phyloP scores from a whole-genome alignment of 1,139 yeast species.

The Scheffersomyces cryptocercus region DNA sequence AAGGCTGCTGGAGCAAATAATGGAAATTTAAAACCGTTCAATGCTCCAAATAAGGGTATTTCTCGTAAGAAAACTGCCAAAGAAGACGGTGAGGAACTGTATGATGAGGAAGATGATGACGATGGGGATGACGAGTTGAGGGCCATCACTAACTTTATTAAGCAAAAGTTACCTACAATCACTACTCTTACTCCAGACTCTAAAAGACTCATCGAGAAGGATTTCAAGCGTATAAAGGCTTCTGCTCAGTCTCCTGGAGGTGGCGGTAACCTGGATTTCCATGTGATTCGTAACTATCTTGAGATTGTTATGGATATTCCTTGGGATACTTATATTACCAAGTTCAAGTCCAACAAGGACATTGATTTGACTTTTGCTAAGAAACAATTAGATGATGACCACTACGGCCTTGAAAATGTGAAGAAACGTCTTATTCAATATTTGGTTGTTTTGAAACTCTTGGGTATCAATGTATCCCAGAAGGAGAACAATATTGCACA shows the following conservation, averaged over 20 bases:
- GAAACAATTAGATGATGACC: slow-evolving; percentile 70
- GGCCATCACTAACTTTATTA: slow-evolving; percentile 46
- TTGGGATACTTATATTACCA: slow-evolving; percentile 49
- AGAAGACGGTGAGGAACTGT: slow-evolving; percentile 14
- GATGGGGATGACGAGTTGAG: slow-evolving; percentile 48
- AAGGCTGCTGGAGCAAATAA: background rate
- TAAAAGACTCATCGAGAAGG: slow-evolving; percentile 59
- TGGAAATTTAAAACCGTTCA: slow-evolving; percentile 2
- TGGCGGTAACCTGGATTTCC: slow-evolving; percentile 63
- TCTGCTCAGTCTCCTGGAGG: slow-evolving; percentile 56
- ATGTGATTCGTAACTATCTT: slow-evolving; percentile 68
- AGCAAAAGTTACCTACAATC: slow-evolving; percentile 47
- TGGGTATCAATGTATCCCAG: slow-evolving; percentile 43
- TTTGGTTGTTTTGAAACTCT: slow-evolving; percentile 71
- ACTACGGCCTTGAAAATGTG: slow-evolving; percentile 80
- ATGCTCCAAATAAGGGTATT: background rate
- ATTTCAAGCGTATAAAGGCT: slow-evolving; percentile 59
- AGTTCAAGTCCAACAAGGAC: slow-evolving; percentile 40
- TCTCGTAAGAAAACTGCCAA: slow-evolving; percentile 3
- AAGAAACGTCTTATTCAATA: slow-evolving; percentile 82
- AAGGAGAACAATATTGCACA: slow-evolving; percentile 7
- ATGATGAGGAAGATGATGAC: slow-evolving; percentile 31
- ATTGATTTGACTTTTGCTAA: slow-evolving; percentile 59
- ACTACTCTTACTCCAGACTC: slow-evolving; percentile 48
- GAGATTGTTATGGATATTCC: slow-evolving; percentile 73